Evolutionary conservation across 2,329 filamentous ascomycete species (phyloP).

Genomic region (Penicillium sp.): DNA sequence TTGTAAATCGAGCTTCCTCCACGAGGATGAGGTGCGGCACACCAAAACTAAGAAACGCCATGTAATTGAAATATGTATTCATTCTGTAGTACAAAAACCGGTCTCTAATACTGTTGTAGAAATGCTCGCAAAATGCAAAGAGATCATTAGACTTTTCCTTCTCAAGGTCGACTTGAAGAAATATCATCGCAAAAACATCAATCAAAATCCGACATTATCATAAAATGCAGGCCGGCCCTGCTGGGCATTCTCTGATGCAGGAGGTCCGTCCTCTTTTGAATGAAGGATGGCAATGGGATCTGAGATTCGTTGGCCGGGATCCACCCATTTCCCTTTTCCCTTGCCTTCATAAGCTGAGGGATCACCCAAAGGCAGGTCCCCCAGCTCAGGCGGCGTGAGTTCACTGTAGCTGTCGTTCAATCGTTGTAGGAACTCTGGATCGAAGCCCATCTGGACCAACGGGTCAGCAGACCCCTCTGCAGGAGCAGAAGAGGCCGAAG

Average conservation of each 20-base stretch:
- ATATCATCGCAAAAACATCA: conserved; percentile 1
- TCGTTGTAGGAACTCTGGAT: conserved; percentile 39
- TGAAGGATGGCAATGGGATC: conserved; percentile 14
- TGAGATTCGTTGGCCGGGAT: conserved; percentile 11
- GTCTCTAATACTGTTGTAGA: conserved; percentile 2
- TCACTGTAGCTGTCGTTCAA: conserved; percentile 37
- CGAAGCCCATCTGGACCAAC: conserved; percentile 40
- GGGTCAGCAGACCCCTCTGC: conserved; percentile 33
- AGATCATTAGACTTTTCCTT: conserved; percentile 13
- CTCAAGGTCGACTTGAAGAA: background rate
- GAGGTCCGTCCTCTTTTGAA: conserved; percentile 20
- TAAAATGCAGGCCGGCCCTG: conserved; percentile 16
- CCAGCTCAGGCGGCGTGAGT: conserved; percentile 31
- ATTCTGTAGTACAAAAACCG: conserved; percentile 8
- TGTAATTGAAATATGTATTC: conserved; percentile 3
- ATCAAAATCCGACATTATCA: conserved; percentile 12
- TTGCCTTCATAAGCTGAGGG: conserved; percentile 11
- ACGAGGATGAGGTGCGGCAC: conserved; percentile 11
- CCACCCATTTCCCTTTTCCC: conserved; percentile 19
- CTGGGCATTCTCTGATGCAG: conserved; percentile 17
- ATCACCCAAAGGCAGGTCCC: conserved; percentile 26
- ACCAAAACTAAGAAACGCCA: background rate
- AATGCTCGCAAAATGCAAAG: background rate
- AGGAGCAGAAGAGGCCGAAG: conserved; percentile 33
- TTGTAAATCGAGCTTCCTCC: conserved; percentile 20